Evolutionary conservation across 2,329 filamentous ascomycete species (phyloP).

Genomic region (Amauroascus niger): DNA sequence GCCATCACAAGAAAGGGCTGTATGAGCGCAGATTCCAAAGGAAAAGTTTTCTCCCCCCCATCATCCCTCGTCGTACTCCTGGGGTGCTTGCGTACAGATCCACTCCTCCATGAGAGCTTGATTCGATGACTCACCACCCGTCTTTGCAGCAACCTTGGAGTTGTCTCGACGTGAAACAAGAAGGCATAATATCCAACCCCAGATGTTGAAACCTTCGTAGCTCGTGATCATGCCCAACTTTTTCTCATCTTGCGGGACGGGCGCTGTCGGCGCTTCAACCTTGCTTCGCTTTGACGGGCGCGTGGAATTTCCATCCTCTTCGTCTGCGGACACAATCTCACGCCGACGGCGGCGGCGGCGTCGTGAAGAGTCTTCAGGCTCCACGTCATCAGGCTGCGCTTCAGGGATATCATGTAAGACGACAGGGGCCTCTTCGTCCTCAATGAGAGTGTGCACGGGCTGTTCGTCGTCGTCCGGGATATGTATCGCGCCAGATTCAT

Average conservation of each 20-base stretch:
- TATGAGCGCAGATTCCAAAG: too few species aligned
- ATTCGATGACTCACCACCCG: conserved; percentile 29
- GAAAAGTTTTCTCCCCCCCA: too few species aligned
- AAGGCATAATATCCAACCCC: conserved; percentile 82
- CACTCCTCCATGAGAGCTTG: conserved; percentile 75
- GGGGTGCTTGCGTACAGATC: conserved; percentile 63
- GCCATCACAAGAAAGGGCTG: too few species aligned
- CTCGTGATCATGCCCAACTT: conserved; percentile 73
- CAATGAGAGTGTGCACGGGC: conserved; percentile 44
- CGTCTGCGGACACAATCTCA: neutral
- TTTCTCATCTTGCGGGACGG: conserved; percentile 59
- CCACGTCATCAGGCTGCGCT: conserved; percentile 20
- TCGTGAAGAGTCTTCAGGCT: conserved; percentile 15
- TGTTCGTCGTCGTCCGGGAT: conserved; percentile 36
- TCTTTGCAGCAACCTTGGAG: conserved; percentile 27
- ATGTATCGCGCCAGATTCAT: conserved; percentile 46
- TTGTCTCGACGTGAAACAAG: conserved; percentile 65
- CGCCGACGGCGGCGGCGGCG: conserved; percentile 20
- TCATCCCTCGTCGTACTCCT: conserved; percentile 33
- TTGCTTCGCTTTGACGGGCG: conserved; percentile 3
- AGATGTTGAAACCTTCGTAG: conserved; percentile 94
- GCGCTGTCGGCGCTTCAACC: conserved; percentile 10
- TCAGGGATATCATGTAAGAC: conserved; percentile 51
- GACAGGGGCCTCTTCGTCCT: conserved; percentile 42
- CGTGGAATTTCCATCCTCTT: neutral